Base-by-base conservation (phyloP, 1,284 basidiomycete species). In the Cryptococcus amylolentus region DNA sequence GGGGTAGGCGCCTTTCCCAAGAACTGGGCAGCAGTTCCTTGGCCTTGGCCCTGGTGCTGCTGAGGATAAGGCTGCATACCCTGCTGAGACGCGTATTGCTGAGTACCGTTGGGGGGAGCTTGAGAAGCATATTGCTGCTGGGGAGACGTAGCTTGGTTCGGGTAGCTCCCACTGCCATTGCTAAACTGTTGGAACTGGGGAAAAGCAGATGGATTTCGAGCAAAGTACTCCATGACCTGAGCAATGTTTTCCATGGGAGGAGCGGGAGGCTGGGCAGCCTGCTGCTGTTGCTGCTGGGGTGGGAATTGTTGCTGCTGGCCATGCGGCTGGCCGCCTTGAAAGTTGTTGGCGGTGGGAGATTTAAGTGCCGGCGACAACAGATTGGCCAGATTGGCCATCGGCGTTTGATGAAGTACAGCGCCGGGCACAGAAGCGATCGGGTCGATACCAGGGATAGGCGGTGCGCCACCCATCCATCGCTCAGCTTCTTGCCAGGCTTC, bases 401-500 rank as follows among this genome's bases (percentile, higher is more conserved):
- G 66, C 5, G 67, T 67, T 35, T 62, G 63, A 10, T 60, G 65
- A 4, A 69, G 50, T 1, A 70, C 68, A 1, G 63, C 57, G 0
- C 58, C 58, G 4, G 70, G 68, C 5, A 72, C 55, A 16, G 49
- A 47, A 13, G 62, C 62, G 20, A 72, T 54, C 1, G 71, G 72
- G 3, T 73, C 70, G 52, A 72, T 59, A 13, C 55, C 55, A 3
- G 72, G 72, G 38, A 74, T 71, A 9, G 72, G 73, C 9, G 72
- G 73, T 6, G 61, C 58, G 26, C 52, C 58, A 12, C 67, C 65
- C 70, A 75, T 72, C 73, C 71, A 76, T 47, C 70, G 56, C 59
- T 70, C 72, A 10, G 72, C 72, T 56, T 74, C 73, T 55, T 73
- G 62, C 63, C 70, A 77, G 38, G 73, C 73, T 71, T 75, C 74